These are phyloP conservation scores for Cyberlindnera sargentensis DNA, from an alignment of 805 yeast genomes.

Conservation along the genomic window DNA sequence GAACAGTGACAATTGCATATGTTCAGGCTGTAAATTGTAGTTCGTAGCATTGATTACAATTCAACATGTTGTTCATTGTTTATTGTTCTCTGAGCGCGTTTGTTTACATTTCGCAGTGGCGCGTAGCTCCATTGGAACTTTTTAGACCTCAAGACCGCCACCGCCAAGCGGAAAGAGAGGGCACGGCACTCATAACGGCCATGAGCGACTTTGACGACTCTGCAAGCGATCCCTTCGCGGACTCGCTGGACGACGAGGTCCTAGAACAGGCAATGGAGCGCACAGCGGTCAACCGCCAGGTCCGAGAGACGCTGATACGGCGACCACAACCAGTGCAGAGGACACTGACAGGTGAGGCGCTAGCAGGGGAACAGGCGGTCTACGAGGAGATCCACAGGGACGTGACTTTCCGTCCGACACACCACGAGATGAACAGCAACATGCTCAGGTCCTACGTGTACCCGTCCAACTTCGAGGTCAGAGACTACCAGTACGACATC, in stretches of 20 bases:
- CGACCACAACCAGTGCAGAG: constrained; percentile 28
- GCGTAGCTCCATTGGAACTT: too few species aligned
- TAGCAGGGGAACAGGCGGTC: constrained; percentile 13
- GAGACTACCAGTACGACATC: constrained; percentile 87
- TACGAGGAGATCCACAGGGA: constrained; percentile 33
- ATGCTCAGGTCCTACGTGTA: constrained; percentile 51
- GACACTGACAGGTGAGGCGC: constrained; percentile 26
- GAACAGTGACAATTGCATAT: too few species aligned
- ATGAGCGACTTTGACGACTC: constrained; percentile 1
- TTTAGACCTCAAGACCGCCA: neutral
- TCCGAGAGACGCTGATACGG: constrained; percentile 25
- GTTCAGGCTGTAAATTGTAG: too few species aligned
- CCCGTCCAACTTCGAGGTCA: constrained; percentile 75
- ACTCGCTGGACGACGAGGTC: constrained; percentile 25
- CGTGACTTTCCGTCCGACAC: constrained; percentile 36
- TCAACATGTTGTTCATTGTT: too few species aligned
- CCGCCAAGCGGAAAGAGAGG: neutral
- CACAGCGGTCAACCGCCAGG: constrained; percentile 26
- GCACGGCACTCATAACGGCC: neutral
- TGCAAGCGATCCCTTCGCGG: constrained; percentile 19
- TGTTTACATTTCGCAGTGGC: neutral
- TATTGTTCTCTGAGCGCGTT: neutral
- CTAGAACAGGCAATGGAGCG: constrained; percentile 20
- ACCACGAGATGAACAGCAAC: constrained; percentile 40
- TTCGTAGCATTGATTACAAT: too few species aligned